Base-by-base conservation (phyloP, 2,329 filamentous ascomycete genomes). In the Cryphonectria parasitica region DNA sequence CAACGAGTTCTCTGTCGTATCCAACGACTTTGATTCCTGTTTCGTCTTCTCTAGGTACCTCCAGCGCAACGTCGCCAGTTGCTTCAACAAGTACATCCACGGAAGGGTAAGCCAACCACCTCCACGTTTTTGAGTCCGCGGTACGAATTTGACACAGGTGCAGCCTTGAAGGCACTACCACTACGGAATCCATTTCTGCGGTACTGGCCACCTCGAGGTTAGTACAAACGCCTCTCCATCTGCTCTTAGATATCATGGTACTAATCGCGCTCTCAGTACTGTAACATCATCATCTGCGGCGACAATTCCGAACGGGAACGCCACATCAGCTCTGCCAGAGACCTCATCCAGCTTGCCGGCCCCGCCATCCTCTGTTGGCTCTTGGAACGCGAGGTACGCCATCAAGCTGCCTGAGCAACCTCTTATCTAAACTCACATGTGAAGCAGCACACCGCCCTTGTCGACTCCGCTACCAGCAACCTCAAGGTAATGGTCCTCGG, bases 121-220 rank as follows among this genome's bases (percentile, higher is more conserved):
- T 17, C 56, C 60, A 45, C 25, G 5, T 54, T 11, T 52, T 22
- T 6, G 58, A 66, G 66, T 69, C 63, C 69, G 34, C 66, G 69
- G 69, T 72, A 72, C 71, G 71, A 72, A 72, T 72, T 72, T 72
- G 71, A 72, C 71, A 72, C 66, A 72, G 71, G 69, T 72, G 71
- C 52, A 72, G 71, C 60, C 63, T 66, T 34, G 69, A 64, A 39
- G 63, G 52, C 34, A 60, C 66, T 19, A 52, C 61, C 39, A 52
- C 69, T 58, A 72, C 69, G 31, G 71, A 56, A 25, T 69, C 52
- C 22, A 39, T 54, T 52, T 56, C 69, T 13, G 56, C 45, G 34
- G 36, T 41, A 5, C 25, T 66, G n/a, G 31, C 8, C 31, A 70
- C 36, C 58, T 63, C 68, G 22, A 66, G 61, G 71, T 70, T 10